These are phyloP conservation scores for Hemileccinum rubropunctum DNA, from an alignment of 768 basidiomycete genomes.

Conservation along the genomic window DNA sequence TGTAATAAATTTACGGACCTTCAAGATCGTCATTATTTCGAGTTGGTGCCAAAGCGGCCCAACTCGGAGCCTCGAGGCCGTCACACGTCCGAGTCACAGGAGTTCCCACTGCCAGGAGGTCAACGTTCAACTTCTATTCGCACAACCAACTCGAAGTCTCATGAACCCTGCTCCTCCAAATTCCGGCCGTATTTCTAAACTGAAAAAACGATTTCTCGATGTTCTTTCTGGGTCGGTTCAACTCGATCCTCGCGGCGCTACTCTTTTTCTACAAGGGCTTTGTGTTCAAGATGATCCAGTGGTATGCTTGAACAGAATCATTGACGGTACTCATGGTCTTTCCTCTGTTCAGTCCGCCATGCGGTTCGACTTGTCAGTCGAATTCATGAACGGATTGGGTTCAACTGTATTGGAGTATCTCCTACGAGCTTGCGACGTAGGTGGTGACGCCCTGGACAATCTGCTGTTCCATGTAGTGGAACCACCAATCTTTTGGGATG, in stretches of 20 bases:
- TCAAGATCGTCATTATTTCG: too few relatives aligned
- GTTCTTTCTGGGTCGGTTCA: conserved; percentile 29
- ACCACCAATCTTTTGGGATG: conserved; percentile 50
- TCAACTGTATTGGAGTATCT: conserved; percentile 39
- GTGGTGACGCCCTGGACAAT: conserved; percentile 40
- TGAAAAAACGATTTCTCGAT: conserved; percentile 35
- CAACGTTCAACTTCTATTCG: too few relatives aligned
- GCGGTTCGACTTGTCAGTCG: conserved; percentile 32
- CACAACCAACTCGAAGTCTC: neutral
- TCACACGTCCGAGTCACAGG: too few relatives aligned
- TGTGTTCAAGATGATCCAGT: conserved; percentile 39
- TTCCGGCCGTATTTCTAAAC: conserved; percentile 8
- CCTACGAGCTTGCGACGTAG: conserved; percentile 36
- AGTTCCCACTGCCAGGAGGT: too few relatives aligned
- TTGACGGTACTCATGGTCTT: conserved; percentile 37
- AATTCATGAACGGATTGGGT: conserved; percentile 44
- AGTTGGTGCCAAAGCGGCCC: too few relatives aligned
- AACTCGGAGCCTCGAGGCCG: too few relatives aligned
- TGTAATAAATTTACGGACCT: too few relatives aligned
- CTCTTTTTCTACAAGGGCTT: conserved; percentile 46
- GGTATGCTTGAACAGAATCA: conserved; percentile 37
- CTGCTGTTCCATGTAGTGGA: conserved; percentile 44
- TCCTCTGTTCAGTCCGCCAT: conserved; percentile 39
- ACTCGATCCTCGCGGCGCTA: conserved; percentile 20
- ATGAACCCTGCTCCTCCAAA: conserved; percentile 1